Evolutionary conservation across 306 rosid species (phyloP), one percentile per base, ranked within the genome.

Genomic region (Gastrolobium villosum): DNA sequence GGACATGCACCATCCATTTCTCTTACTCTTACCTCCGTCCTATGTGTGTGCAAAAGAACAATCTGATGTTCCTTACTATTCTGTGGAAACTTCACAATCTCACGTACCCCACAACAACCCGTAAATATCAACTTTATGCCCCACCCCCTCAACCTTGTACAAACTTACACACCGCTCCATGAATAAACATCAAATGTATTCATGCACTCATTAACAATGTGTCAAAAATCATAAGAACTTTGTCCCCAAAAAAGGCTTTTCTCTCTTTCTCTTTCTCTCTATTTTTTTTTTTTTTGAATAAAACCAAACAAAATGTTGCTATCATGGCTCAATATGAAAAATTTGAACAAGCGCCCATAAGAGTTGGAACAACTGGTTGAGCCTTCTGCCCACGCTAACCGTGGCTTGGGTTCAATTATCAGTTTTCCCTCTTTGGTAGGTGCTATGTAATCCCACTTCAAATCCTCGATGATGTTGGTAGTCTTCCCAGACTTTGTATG

Each of bases 21-120:
- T 43, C 20, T 1, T 28, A 65, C 46, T 65, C 65, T 49, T 32
- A 56, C 62, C 52, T 36, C 65, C 46, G n/a, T 70, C 73, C 64
- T 59, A 71, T 76, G 32, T 20, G 61, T 45, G 40, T 10, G 48
- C 66, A 61, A 59, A 75, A 14, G 35, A 79, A 60, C n/a, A 69
- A 35, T 71, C 45, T 55, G 55, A 31, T 28, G 5, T 60, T 44
- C 62, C 11, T 32, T 55, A 70, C 64, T 61, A 55, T 65, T 68
- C 45, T 5, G 45, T 41, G 54, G 37, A 65, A 84, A 77, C 68
- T 57, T 80, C 52, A 49, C 40, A 70, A n/a, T 53, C 65, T 77
- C 26, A 66, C 70, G 55, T 60, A 36, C 72, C 46, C 5, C 56
- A 28, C 10, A 60, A 59, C 3, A 77, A 69, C 20, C 82, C 62